phyloP scores from a whole-genome alignment of 768 basidiomycete genomes.

The Phallus indusiatus region DNA sequence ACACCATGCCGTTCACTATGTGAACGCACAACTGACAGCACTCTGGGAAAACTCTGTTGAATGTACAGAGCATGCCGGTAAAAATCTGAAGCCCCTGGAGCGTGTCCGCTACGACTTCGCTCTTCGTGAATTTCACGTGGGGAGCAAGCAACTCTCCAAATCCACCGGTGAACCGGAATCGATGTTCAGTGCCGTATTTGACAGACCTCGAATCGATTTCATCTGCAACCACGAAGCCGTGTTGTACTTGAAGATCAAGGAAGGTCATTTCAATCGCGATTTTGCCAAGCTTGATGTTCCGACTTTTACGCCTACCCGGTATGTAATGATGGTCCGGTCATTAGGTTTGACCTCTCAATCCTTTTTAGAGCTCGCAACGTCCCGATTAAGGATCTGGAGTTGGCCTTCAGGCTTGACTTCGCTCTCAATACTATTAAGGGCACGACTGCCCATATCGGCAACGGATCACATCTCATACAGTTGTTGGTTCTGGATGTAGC shows the following conservation, averaged over 20 bases:
- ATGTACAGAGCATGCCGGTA: constrained; percentile 10
- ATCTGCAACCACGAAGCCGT: constrained; percentile 26
- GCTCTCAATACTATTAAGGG: constrained; percentile 12
- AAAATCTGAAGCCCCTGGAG: constrained; percentile 2
- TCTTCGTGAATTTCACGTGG: constrained; percentile 11
- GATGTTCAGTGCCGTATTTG: constrained; percentile 14
- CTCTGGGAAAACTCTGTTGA: constrained; percentile 12
- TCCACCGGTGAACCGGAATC: constrained; percentile 6
- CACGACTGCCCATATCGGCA: not conserved
- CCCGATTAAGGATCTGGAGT: constrained; percentile 2
- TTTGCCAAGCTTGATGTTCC: constrained; percentile 9
- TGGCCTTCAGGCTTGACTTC: constrained; percentile 19
- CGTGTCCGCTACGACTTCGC: constrained; percentile 11
- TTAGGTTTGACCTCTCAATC: not conserved
- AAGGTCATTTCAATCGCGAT: constrained; percentile 19
- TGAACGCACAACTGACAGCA: constrained; percentile 13
- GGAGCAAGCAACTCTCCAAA: constrained; percentile 7
- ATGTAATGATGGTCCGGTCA: not conserved
- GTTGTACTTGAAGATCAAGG: constrained; percentile 16
- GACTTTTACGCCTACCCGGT: not conserved
- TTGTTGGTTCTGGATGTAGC: not conserved
- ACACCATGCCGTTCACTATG: constrained; percentile 9
- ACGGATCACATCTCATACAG: not conserved
- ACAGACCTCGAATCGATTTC: constrained; percentile 19
- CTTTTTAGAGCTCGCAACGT: not conserved